Base-by-base conservation (phyloP, 2,329 filamentous ascomycete species). In the Diplodia intermedia region DNA sequence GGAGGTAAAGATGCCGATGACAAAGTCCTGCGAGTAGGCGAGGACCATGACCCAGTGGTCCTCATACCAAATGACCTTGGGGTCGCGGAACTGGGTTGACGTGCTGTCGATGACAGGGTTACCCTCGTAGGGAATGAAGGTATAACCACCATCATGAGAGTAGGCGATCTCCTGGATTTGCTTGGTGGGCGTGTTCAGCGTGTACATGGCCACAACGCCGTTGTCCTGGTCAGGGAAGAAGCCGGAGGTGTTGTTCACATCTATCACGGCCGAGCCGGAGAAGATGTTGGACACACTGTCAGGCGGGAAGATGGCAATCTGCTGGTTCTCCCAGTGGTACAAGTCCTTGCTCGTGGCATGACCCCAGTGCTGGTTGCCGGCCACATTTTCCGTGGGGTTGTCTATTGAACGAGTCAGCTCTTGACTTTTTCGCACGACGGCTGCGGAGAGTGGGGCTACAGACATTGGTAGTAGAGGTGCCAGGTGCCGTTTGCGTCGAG, bases 401-500 rank as follows among this genome's bases (percentile, higher is more conserved):
- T 85, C 82, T 83, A 54, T 67, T 56, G n/a, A 69, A 69, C 47
- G 57, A 29, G 36, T 56, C 40, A 54, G 36, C 8, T 50, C 75
- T 78, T 43, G 47, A 23, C 33, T 18, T 40, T 4, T 50, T 7
- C 20, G 4, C 26, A 18, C n/a, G 15, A 20, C 26, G 18, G 18
- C 23, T 5, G 26, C 20, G 23, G 6, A 23, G 36, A 40, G 7
- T 4, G 31, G 43, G 50, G 55, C 15, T 20, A 43, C 67, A 11
- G 77, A 80, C 83, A 88, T 73, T 90, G 88, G 72, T 90, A 91
- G 76, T 90, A 90, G 1, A 89, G 71, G 73, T 90, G 89, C 76
- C 86, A 91, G 0, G 81, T 80, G 4, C 86, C 87, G 66, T 87
- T 81, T 2, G 77, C 80, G 70, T 89, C 86, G 6, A 83, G 74